Conservation (phyloP, 345 rosid genomes). For the Rhodamnia rubescens region DNA sequence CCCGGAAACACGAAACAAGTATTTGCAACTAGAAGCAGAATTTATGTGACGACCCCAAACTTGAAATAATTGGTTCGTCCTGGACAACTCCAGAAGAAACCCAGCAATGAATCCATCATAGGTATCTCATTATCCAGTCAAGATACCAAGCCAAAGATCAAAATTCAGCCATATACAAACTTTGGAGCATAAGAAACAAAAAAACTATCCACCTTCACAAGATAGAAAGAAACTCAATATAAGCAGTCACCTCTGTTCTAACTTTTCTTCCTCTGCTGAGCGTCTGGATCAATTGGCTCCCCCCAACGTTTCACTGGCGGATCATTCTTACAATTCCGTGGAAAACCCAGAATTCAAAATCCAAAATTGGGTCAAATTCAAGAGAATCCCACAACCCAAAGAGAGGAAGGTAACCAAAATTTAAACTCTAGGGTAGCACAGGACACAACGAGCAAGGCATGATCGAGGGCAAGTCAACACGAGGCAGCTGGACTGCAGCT, state of each 20-base stretch:
- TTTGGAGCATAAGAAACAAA: not conserved
- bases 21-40: not conserved
- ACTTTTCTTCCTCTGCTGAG: not conserved
- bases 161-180: not conserved
- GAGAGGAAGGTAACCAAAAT: not conserved
- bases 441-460: not conserved
- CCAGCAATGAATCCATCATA: not conserved
- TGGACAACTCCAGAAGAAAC: not conserved
- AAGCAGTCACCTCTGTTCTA: not conserved
- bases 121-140: not conserved
- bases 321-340: not conserved
- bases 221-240: not conserved
- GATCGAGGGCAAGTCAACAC: constrained; percentile 1
- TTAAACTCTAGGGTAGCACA: not conserved
- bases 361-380: not conserved
- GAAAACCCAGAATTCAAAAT: not conserved
- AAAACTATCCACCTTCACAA: not conserved
- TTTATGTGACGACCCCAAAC: not conserved
- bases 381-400: not conserved
- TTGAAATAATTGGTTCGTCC: not conserved
- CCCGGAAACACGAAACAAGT: not conserved
- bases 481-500: constrained; percentile 12
- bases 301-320: too few species aligned
- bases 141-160: not conserved
- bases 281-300: not conserved